Percentiles rank a stretch among this genome's conserved stretches.
Conservation (phyloP, 2,329 filamentous ascomycete genomes). For the Aureobasidium sp. region DNA sequence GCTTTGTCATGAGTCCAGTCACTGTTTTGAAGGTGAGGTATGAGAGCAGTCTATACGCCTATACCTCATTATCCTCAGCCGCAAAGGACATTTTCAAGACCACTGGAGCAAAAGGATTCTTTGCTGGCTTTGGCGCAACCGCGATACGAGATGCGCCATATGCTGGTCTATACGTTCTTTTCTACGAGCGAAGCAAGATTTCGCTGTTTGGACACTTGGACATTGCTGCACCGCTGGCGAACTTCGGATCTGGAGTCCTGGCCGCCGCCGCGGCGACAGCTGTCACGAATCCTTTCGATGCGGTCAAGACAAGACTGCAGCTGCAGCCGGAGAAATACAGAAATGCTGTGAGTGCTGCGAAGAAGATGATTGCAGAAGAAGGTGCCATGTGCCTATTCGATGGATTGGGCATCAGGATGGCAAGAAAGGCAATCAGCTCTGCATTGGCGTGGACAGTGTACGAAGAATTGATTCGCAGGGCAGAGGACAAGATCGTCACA, state of each 20-base stretch:
- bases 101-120: slow-evolving; percentile 77
- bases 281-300: slow-evolving; percentile 93
- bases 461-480: slow-evolving; percentile 78
- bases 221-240: slow-evolving; percentile 43
- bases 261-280: slow-evolving; percentile 77
- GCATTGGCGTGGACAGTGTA: slow-evolving; percentile 98
- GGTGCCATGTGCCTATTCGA: slow-evolving; percentile 74
- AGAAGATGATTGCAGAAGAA: slow-evolving; percentile 72
- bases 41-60: slow-evolving; percentile 78
- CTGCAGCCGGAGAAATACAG: slow-evolving; percentile 73
- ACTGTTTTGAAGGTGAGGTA: slow-evolving; percentile 96
- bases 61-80: slow-evolving; percentile 66
- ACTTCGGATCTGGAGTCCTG: slow-evolving; percentile 73
- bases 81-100: slow-evolving; percentile 62
- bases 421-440: slow-evolving; percentile 82
- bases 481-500: slow-evolving; percentile 36
- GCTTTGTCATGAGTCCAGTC: slow-evolving; percentile 88
- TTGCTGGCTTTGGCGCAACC: slow-evolving; percentile 87
- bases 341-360: slow-evolving; percentile 71
- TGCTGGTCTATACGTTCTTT: slow-evolving; percentile 85
- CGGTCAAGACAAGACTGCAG: slow-evolving; percentile 90
- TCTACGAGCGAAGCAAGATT: slow-evolving; percentile 78
- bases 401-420: slow-evolving; percentile 78
- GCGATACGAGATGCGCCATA: slow-evolving; percentile 93
- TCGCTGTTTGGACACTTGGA: slow-evolving; percentile 39